These are phyloP conservation scores for Globisporangium paddicum DNA, from an alignment of 352 stramenopile species.

Conservation along the genomic window DNA sequence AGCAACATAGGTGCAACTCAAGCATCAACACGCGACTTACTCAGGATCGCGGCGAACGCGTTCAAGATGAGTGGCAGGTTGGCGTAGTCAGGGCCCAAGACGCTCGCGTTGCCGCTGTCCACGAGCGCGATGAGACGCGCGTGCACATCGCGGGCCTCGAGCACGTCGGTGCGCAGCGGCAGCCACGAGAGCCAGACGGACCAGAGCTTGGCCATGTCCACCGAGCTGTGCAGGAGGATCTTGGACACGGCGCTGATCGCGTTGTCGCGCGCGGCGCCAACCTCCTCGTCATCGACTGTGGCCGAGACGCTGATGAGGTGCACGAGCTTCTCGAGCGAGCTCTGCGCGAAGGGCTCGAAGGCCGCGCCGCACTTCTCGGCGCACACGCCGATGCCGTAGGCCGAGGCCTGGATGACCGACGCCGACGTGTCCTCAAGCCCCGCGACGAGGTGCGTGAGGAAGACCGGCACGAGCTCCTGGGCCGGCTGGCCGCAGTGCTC, in stretches of 20 bases:
- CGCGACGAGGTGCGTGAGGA: constrained; percentile 67
- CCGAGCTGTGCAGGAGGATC: constrained; percentile 61
- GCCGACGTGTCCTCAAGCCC: constrained; percentile 65
- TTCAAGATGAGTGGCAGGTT: constrained; percentile 69
- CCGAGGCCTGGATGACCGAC: constrained; percentile 70
- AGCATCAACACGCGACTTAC: constrained; percentile 34
- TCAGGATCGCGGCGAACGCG: constrained; percentile 64
- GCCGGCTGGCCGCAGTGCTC: constrained; percentile 71
- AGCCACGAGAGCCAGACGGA: constrained; percentile 77
- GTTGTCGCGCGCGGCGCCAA: constrained; percentile 72
- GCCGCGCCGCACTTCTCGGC: constrained; percentile 68
- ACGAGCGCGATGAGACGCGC: constrained; percentile 65
- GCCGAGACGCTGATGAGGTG: constrained; percentile 49
- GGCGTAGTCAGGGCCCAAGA: constrained; percentile 54
- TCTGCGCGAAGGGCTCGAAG: constrained; percentile 66
- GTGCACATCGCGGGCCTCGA: constrained; percentile 78
- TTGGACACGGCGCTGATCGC: constrained; percentile 80
- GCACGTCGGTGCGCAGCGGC: constrained; percentile 68
- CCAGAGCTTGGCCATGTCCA: constrained; percentile 68
- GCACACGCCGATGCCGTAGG: constrained; percentile 82
- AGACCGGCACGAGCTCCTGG: constrained; percentile 69
- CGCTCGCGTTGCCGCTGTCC: constrained; percentile 35
- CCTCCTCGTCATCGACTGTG: constrained; percentile 53
- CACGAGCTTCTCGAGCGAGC: constrained; percentile 71
- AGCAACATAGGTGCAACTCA: background rate